phyloP scores from a whole-genome alignment of 2,329 filamentous ascomycete species.

The Diaporthe longicolla region DNA sequence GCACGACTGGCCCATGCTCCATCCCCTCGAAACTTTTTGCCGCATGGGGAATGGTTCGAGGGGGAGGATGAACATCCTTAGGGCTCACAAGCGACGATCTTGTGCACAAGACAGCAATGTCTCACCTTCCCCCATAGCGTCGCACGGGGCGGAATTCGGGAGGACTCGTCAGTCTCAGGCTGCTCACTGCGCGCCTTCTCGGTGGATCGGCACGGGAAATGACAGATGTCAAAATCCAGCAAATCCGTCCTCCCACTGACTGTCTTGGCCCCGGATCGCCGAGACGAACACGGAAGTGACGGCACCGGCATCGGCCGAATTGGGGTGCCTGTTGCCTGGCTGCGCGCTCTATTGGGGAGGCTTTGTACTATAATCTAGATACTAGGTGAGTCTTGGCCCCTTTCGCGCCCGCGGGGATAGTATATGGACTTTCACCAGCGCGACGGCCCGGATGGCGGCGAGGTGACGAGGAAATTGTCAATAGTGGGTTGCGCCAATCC shows the following conservation, averaged over 20 bases:
- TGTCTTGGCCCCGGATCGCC: slow-evolving; percentile 20
- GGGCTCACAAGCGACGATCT: slow-evolving; percentile 16
- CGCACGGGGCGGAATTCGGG: slow-evolving; percentile 10
- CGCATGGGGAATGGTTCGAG: slow-evolving; percentile 17
- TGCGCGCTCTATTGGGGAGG: not conserved
- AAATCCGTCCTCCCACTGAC: slow-evolving; percentile 18
- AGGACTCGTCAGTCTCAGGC: slow-evolving; percentile 21
- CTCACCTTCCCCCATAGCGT: slow-evolving; percentile 25
- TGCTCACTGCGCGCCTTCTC: slow-evolving; percentile 1
- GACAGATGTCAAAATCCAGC: slow-evolving; percentile 3
- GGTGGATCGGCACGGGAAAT: slow-evolving; percentile 15
- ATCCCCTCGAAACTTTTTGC: slow-evolving; percentile 28
- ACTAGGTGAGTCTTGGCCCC: not conserved
- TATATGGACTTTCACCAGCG: slow-evolving; percentile 16
- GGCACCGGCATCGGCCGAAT: slow-evolving; percentile 33
- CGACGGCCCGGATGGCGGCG: not conserved
- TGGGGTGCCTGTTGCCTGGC: not conserved
- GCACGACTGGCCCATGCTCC: slow-evolving; percentile 33
- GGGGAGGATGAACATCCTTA: not conserved
- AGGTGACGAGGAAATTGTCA: slow-evolving; percentile 18
- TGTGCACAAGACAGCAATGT: slow-evolving; percentile 23
- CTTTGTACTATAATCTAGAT: slow-evolving; percentile 22
- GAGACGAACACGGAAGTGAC: slow-evolving; percentile 24
- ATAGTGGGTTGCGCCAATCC: slow-evolving; percentile 20
- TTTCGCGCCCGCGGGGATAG: not conserved